Evolutionary conservation across 768 basidiomycete species (phyloP), one percentile per base, ranked within the genome.

Genomic region (Trametes cingulata): DNA sequence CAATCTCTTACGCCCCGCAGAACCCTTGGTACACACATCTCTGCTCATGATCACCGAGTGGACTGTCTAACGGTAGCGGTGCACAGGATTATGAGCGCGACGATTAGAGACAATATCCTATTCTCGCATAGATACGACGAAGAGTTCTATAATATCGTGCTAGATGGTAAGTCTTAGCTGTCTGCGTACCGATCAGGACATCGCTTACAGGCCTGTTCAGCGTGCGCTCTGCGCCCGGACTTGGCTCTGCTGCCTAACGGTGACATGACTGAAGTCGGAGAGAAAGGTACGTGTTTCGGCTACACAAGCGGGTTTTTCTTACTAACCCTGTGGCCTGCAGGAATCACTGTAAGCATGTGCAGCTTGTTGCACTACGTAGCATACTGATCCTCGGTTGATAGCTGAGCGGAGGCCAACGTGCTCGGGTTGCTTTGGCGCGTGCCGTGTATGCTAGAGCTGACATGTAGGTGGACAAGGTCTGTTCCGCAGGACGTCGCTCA

Each of bases 361-460:
- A n/a, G n/a, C n/a, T n/a, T n/a, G n/a, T n/a, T n/a, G n/a, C n/a
- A n/a, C n/a, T n/a, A n/a, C n/a, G n/a, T n/a, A 3, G 12, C 6
- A 12, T 36, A 9, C 50, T 56, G 8, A 60, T 27, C 13, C 27
- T 14, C 22, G 12, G 2, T 35, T 6, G 43, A 20, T 56, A 90
- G 86, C 71, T 92, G 59, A 90, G 88, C 64, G 92, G 93, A 37
- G 93, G 93, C 0, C 91, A 95, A 70, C 84, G 90, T 15, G 91
- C 93, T 52, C 85, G 93, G 27, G 80, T 95, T 7, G 83, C 89
- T 14, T 77, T 97, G 9, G 96, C 96, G 6, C 79, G 95, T 29
- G 93, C 92, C 2, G 90, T 96, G 0, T 98, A 98, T 73, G 87
- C 93, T 3, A 82, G 95, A 45, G 93, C 95, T 1, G 95, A 98